Conservation (phyloP, 2,329 filamentous ascomycete genomes). For the Coniochaeta sp. region DNA sequence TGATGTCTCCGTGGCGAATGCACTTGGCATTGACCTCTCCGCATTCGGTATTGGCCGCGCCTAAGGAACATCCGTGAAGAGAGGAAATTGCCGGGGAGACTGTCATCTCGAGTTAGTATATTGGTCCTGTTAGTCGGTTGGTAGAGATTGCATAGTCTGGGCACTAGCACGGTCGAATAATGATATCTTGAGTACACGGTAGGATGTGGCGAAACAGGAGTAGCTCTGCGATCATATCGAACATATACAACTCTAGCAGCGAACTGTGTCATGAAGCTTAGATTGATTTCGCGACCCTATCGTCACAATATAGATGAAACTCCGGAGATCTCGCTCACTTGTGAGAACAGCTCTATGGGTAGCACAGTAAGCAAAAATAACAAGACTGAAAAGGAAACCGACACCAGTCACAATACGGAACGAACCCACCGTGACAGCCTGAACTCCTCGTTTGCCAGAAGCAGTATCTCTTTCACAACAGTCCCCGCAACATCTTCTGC, state of each 20-base stretch:
- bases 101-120: not conserved
- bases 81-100: not conserved
- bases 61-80: not conserved
- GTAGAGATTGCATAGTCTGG: not conserved
- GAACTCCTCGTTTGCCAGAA: not conserved
- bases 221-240: not conserved
- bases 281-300: not conserved
- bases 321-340: not conserved
- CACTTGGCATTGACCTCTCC: constrained; percentile 10
- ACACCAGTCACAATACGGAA: not conserved
- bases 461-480: not conserved
- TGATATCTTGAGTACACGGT: not conserved
- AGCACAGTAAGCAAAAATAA: not conserved
- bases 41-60: constrained; percentile 6
- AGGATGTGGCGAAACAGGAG: not conserved
- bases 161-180: not conserved
- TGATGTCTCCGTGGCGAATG: not conserved
- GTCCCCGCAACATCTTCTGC: not conserved
- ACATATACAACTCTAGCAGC: not conserved
- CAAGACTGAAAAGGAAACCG: not conserved
- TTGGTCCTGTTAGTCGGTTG: not conserved
- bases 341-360: not conserved
- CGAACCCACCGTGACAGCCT: not conserved
- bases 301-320: not conserved
- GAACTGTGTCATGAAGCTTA: not conserved